phyloP scores from a whole-genome alignment of 2,329 filamentous ascomycete species.

The Sclerotinia sclerotiorum region DNA sequence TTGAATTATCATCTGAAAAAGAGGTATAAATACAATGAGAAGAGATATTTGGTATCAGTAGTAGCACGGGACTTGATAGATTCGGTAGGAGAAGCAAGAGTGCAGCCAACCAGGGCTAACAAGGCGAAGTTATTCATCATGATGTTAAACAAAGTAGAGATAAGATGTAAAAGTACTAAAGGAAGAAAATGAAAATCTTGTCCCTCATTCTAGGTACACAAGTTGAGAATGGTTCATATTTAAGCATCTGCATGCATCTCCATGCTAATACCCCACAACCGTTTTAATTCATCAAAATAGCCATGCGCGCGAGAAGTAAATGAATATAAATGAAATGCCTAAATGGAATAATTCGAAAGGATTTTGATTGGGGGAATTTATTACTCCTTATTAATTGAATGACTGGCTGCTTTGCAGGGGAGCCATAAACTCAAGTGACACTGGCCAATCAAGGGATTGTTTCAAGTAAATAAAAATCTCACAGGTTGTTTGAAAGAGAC shows the following conservation, averaged over 20 bases:
- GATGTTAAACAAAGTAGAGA: conserved; percentile 2
- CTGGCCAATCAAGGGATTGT: conserved; percentile 15
- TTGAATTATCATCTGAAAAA: not conserved
- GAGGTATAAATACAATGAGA: conserved; percentile 9
- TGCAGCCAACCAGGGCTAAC: conserved; percentile 20
- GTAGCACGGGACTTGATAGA: not conserved
- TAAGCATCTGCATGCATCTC: not conserved
- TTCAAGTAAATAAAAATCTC: conserved; percentile 4
- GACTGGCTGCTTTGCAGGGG: not conserved
- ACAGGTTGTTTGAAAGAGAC: not conserved
- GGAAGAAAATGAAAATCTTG: not conserved
- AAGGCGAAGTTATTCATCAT: conserved; percentile 4
- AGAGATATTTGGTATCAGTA: conserved; percentile 16
- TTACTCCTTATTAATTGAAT: not conserved
- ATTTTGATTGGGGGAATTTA: too few species aligned
- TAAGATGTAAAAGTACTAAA: not conserved
- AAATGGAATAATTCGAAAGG: not conserved
- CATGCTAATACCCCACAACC: not conserved
- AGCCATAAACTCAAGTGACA: not conserved
- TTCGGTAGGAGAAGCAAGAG: conserved; percentile 13
- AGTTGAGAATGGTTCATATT: not conserved
- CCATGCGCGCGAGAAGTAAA: not conserved
- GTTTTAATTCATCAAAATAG: not conserved
- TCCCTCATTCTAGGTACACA: not conserved
- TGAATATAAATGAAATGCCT: not conserved